Conservation (phyloP, 2,329 filamentous ascomycete genomes). For the Chaetomiaceae sp. region DNA sequence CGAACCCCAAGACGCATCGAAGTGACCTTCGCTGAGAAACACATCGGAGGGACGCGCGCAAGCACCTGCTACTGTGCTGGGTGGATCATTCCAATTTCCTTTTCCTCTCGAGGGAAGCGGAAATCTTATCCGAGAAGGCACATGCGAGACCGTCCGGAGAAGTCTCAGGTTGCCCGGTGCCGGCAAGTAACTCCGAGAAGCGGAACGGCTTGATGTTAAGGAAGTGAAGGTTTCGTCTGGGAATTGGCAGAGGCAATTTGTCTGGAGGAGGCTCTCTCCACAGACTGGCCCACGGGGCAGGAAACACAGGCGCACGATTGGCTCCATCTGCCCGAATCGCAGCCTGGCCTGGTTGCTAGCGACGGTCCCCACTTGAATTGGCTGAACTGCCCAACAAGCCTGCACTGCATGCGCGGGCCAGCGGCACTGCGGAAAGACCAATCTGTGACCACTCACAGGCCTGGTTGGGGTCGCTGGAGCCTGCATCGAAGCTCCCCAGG, state of each 20-base stretch:
- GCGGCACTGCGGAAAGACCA: constrained; percentile 16
- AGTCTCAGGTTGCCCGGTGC: not conserved
- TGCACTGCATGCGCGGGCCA: constrained; percentile 18
- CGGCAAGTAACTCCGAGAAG: not conserved
- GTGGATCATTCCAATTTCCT: too few relatives aligned
- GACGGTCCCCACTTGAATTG: constrained; percentile 16
- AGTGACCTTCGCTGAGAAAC: too few relatives aligned
- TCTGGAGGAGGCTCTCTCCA: not conserved
- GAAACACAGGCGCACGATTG: constrained; percentile 21
- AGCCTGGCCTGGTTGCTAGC: not conserved
- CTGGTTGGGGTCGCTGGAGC: too few relatives aligned
- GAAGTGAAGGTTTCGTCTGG: too few relatives aligned
- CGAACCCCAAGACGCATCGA: too few relatives aligned
- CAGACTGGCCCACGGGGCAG: not conserved
- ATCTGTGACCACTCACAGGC: constrained; percentile 13
- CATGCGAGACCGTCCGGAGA: not conserved
- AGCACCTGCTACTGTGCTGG: too few relatives aligned
- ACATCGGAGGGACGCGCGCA: too few relatives aligned
- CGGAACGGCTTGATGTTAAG: too few relatives aligned
- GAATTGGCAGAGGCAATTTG: not conserved
- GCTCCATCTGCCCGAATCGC: constrained; percentile 29
- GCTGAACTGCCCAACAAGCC: constrained; percentile 23
- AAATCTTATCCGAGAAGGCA: not conserved
- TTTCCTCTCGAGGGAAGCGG: too few relatives aligned
- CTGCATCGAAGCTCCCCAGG: constrained; percentile 1